These are phyloP conservation scores for Petunia secreta DNA, from an alignment of 257 asterid species.

Conservation along the genomic window DNA sequence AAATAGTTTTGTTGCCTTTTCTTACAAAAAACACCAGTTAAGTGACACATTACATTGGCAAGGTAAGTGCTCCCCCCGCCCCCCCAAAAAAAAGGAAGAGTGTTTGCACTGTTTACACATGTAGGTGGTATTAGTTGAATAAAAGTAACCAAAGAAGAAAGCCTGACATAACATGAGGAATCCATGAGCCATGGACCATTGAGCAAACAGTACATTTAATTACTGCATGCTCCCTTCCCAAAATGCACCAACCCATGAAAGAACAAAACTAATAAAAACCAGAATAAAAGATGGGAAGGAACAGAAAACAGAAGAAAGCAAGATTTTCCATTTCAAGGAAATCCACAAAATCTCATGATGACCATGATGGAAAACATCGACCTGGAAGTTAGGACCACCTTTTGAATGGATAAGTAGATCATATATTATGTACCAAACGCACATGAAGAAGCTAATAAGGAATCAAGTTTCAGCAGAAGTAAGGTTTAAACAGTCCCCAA, in stretches of 20 bases:
- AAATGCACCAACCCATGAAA: neutral
- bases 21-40: neutral
- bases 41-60: neutral
- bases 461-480: constrained; percentile 18
- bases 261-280: neutral
- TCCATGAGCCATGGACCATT: neutral
- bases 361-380: neutral
- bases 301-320: neutral
- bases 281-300: neutral
- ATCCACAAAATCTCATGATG: neutral
- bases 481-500: constrained; percentile 7
- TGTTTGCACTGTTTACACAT: neutral
- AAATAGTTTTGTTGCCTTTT: neutral
- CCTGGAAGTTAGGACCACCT: neutral
- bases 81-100: neutral
- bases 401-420: neutral
- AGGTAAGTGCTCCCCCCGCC: neutral
- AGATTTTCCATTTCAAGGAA: neutral
- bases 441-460: constrained; percentile 1
- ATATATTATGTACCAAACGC: neutral
- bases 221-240: neutral
- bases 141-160: constrained; percentile 17
- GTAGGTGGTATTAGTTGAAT: neutral
- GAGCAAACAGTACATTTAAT: constrained; percentile 11
- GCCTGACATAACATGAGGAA: constrained; percentile 17